These are phyloP conservation scores for Wallacemonas collosoma DNA, from an alignment of 208 protist species.

Conservation along the genomic window DNA sequence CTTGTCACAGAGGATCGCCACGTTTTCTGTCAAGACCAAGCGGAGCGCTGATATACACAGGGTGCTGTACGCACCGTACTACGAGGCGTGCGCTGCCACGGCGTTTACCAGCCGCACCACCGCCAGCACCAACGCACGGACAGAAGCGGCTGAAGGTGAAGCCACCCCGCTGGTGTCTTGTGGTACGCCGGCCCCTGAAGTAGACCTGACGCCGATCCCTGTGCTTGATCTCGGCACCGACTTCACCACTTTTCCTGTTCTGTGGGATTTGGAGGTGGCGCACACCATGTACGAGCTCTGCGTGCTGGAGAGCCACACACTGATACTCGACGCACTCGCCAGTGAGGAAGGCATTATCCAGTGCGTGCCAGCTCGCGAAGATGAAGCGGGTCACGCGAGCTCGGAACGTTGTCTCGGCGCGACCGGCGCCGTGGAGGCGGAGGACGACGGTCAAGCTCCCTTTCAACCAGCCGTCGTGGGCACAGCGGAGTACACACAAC, in stretches of 20 bases:
- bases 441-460: background rate
- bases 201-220: background rate
- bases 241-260: slow-evolving; percentile 51
- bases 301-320: slow-evolving; percentile 34
- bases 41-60: background rate
- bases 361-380: background rate
- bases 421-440: background rate
- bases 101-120: background rate
- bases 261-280: slow-evolving; percentile 47
- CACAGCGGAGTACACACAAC: slow-evolving; percentile 8
- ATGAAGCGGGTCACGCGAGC: background rate
- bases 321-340: slow-evolving; percentile 44
- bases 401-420: background rate
- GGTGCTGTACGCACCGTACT: slow-evolving; percentile 21
- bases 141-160: background rate
- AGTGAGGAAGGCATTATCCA: slow-evolving; percentile 20
- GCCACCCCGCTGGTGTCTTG: too few relatives aligned
- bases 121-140: background rate
- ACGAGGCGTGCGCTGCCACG: background rate
- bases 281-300: slow-evolving; percentile 49
- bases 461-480: slow-evolving; percentile 15
- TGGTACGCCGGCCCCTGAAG: slow-evolving; percentile 5
- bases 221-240: slow-evolving; percentile 39
- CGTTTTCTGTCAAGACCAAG: background rate
- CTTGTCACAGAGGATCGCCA: background rate